Conservation (phyloP, 2,329 filamentous ascomycete species). For the Metarhizium guizhouense region DNA sequence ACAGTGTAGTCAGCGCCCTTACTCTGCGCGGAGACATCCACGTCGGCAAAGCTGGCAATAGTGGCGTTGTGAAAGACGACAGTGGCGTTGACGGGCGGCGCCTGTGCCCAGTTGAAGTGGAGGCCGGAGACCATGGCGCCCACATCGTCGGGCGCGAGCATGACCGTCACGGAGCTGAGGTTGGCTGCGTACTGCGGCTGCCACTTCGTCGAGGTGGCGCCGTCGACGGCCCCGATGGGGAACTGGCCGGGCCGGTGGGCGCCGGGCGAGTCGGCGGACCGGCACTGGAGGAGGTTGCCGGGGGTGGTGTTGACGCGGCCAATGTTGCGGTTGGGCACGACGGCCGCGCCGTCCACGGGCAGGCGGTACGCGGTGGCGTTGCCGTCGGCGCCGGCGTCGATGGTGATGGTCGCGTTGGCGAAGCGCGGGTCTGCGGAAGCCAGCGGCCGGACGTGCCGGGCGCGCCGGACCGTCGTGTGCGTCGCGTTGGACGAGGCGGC, state of each 20-base stretch:
- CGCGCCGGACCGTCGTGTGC: slow-evolving; percentile 14
- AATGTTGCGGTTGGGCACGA: slow-evolving; percentile 43
- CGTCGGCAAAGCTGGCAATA: neutral
- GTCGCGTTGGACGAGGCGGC: slow-evolving; percentile 16
- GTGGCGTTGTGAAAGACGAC: slow-evolving; percentile 12
- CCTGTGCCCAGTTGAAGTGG: slow-evolving; percentile 13
- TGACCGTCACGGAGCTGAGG: slow-evolving; percentile 10
- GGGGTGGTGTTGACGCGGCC: slow-evolving; percentile 39
- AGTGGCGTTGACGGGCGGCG: slow-evolving; percentile 13
- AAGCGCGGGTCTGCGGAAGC: slow-evolving; percentile 44
- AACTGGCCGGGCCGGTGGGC: slow-evolving; percentile 56
- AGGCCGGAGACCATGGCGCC: slow-evolving; percentile 9
- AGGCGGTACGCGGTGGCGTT: slow-evolving; percentile 33
- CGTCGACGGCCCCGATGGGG: slow-evolving; percentile 27
- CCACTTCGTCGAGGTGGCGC: slow-evolving; percentile 14
- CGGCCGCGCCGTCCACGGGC: slow-evolving; percentile 37
- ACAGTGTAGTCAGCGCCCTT: slow-evolving; percentile 4
- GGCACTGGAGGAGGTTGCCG: slow-evolving; percentile 58
- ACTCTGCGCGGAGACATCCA: neutral
- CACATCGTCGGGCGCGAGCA: slow-evolving; percentile 5
- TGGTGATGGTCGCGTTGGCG: slow-evolving; percentile 43
- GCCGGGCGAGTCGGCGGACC: slow-evolving; percentile 37
- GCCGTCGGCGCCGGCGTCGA: slow-evolving; percentile 42
- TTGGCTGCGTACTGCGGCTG: slow-evolving; percentile 10
- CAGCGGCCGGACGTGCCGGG: slow-evolving; percentile 26